Evolutionary conservation across 2,329 filamentous ascomycete species (phyloP).

Genomic region (Sclerotinia trifoliorum): DNA sequence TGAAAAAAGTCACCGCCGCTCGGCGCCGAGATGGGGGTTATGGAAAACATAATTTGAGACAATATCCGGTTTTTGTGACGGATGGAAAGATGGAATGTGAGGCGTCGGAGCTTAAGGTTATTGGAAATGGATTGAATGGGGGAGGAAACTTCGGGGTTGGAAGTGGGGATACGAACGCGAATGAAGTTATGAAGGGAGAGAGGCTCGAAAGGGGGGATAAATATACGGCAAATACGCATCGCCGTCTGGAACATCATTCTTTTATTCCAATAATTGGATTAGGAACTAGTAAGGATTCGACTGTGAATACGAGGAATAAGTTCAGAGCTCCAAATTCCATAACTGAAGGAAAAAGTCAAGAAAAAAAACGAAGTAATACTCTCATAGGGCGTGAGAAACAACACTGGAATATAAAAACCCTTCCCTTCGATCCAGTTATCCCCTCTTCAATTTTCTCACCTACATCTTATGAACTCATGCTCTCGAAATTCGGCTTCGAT

Average conservation of each 20-base stretch:
- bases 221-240: constrained; percentile 2
- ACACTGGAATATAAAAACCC: not conserved
- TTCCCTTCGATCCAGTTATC: not conserved
- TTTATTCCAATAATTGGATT: not conserved
- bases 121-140: not conserved
- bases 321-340: not conserved
- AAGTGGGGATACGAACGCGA: not conserved
- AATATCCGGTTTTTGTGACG: constrained; percentile 34
- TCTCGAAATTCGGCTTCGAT: constrained; percentile 33
- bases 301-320: constrained; percentile 11
- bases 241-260: not conserved
- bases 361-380: not conserved
- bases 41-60: constrained; percentile 40
- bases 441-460: constrained; percentile 26
- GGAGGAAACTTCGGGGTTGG: not conserved
- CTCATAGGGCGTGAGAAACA: not conserved
- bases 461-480: constrained; percentile 35
- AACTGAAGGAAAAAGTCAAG: not conserved
- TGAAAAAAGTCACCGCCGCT: constrained; percentile 42
- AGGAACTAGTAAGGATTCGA: not conserved
- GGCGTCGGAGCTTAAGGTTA: constrained; percentile 4
- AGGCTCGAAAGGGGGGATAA: not conserved
- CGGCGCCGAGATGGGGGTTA: constrained; percentile 38
- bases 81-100: constrained; percentile 18
- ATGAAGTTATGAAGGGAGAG: not conserved